Evolutionary conservation across 1,284 basidiomycete genomes (phyloP).

Genomic region (Apiotrichum laibachii): DNA sequence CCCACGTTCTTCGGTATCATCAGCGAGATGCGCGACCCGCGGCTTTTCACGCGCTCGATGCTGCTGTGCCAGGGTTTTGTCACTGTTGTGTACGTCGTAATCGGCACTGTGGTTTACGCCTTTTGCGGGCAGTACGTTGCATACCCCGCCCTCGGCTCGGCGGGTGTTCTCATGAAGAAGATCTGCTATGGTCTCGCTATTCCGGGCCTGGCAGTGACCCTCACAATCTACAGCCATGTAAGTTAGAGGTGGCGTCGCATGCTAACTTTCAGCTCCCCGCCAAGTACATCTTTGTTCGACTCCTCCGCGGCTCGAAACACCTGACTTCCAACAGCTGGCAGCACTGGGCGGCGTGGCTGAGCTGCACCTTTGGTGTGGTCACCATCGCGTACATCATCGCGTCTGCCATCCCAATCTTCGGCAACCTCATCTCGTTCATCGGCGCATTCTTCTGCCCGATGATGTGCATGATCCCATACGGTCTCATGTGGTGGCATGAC

Average conservation of each 20-base stretch:
- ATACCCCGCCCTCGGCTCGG: slow-evolving; percentile 46
- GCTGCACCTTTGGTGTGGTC: slow-evolving; percentile 21
- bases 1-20: slow-evolving; percentile 26
- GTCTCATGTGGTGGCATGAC: slow-evolving; percentile 36
- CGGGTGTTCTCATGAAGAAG: slow-evolving; percentile 47
- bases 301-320: slow-evolving; percentile 33
- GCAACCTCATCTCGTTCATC: slow-evolving; percentile 34
- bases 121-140: slow-evolving; percentile 48
- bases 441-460: slow-evolving; percentile 38
- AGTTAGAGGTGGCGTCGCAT: too few relatives aligned
- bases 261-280: slow-evolving; percentile 29
- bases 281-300: slow-evolving; percentile 39
- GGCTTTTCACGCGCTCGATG: slow-evolving; percentile 32
- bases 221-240: slow-evolving; percentile 10
- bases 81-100: slow-evolving; percentile 40
- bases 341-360: slow-evolving; percentile 40
- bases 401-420: slow-evolving; percentile 34
- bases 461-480: slow-evolving; percentile 31
- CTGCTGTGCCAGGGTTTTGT: slow-evolving; percentile 35
- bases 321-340: slow-evolving; percentile 27
- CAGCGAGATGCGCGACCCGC: slow-evolving; percentile 37
- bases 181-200: slow-evolving; percentile 50
- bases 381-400: slow-evolving; percentile 38
- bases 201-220: slow-evolving; percentile 37
- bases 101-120: slow-evolving; percentile 30